Evolutionary conservation across 1,284 basidiomycete species (phyloP).

Genomic region (Heliocybe sulcata): DNA sequence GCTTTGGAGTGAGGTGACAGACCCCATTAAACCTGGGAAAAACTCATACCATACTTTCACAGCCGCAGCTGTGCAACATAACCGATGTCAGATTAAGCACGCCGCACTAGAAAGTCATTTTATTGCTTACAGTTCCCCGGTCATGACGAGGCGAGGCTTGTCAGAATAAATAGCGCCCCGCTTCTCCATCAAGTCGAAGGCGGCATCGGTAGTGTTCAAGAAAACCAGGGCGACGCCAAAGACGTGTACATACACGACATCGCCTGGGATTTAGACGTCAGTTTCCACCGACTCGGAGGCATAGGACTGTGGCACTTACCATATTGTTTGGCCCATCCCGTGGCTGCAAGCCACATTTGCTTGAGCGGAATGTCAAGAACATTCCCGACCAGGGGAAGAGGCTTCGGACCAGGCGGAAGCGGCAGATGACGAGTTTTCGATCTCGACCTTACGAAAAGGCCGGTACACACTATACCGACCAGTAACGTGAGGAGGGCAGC

Average conservation of each 20-base stretch:
- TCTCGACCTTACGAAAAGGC: neutral
- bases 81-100: neutral
- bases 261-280: neutral
- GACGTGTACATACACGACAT: neutral
- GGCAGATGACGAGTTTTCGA: neutral
- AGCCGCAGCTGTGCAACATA: neutral
- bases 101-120: neutral
- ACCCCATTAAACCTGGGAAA: neutral
- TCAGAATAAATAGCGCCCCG: conserved; percentile 13
- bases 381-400: conserved; percentile 9
- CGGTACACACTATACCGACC: neutral
- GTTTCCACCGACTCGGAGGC: neutral
- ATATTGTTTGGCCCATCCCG: conserved; percentile 8
- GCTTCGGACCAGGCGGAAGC: conserved; percentile 9
- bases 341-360: conserved; percentile 5
- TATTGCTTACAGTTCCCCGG: neutral
- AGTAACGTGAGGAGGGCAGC: neutral
- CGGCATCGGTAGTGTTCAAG: conserved; percentile 11
- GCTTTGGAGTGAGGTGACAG: neutral
- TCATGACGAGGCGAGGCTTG: neutral
- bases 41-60: neutral
- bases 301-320: conserved; percentile 6
- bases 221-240: conserved; percentile 4
- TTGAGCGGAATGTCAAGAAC: conserved; percentile 4
- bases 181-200: conserved; percentile 13